phyloP scores from a whole-genome alignment of 2,329 filamentous ascomycete species.

The Aschersonia sp. region DNA sequence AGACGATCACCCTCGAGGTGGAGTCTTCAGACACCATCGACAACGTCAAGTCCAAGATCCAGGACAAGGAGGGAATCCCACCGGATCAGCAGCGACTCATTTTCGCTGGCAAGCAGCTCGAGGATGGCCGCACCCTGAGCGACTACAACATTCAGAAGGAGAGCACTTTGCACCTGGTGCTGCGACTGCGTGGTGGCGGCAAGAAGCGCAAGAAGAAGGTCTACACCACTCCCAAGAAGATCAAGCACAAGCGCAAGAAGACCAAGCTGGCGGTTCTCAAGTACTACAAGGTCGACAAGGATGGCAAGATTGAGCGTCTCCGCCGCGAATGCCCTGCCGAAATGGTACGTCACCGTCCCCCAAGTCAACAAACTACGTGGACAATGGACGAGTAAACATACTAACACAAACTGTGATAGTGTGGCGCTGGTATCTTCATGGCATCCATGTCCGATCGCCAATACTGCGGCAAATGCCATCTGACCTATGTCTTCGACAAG shows the following conservation, averaged over 20 bases:
- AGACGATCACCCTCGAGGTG: slow-evolving; percentile 99
- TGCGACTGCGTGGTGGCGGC: slow-evolving; percentile 93
- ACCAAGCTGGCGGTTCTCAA: slow-evolving; percentile 99
- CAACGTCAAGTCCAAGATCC: slow-evolving; percentile 98
- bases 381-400: too few species aligned
- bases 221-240: slow-evolving; percentile 99
- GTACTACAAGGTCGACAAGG: slow-evolving; percentile 99
- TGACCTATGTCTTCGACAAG: slow-evolving; percentile 63
- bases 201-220: slow-evolving; percentile 99
- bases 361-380: too few species aligned
- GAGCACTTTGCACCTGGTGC: slow-evolving; percentile 93
- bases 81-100: slow-evolving; percentile 99
- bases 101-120: slow-evolving; percentile 99
- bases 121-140: slow-evolving; percentile 95
- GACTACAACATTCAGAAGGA: slow-evolving; percentile 99
- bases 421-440: slow-evolving; percentile 99
- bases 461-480: slow-evolving; percentile 72
- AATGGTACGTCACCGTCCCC: slow-evolving; percentile 45
- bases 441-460: slow-evolving; percentile 99
- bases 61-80: slow-evolving; percentile 99
- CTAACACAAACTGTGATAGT: slow-evolving; percentile 34
- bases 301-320: slow-evolving; percentile 99
- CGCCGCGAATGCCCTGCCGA: slow-evolving; percentile 92
- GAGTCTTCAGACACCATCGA: slow-evolving; percentile 99
- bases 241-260: slow-evolving; percentile 99